Evolutionary conservation across 306 rosid genomes (phyloP).

Genomic region (Argentina anserina): DNA sequence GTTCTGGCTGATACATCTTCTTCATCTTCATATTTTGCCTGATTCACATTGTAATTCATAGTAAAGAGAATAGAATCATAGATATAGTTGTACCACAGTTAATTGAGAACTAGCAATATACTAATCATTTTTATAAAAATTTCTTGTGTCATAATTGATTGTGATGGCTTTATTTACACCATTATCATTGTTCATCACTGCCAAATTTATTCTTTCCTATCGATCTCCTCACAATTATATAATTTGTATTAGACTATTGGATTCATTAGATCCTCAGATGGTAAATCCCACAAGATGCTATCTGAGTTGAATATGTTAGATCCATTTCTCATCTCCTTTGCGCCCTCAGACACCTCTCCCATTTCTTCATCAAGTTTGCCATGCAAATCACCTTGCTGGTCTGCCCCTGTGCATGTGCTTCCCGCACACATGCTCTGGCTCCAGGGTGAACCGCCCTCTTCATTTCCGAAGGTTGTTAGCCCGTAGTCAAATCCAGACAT

Average conservation of each 20-base stretch:
- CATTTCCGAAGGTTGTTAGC: constrained; percentile 49
- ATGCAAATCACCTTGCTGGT: constrained; percentile 52
- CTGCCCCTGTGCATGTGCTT: constrained; percentile 75
- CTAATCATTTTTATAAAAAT: constrained; percentile 23
- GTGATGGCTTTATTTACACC: constrained; percentile 56
- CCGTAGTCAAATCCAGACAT: constrained; percentile 50
- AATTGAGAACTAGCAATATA: constrained; percentile 35
- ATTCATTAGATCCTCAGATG: constrained; percentile 72
- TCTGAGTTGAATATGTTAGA: constrained; percentile 71
- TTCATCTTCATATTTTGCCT: constrained; percentile 92
- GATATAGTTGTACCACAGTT: constrained; percentile 33
- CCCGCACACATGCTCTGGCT: constrained; percentile 76
- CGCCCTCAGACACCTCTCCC: constrained; percentile 51
- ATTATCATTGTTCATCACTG: constrained; percentile 39
- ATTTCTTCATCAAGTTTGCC: constrained; percentile 58
- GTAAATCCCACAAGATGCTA: constrained; percentile 83
- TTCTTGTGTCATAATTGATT: constrained; percentile 32
- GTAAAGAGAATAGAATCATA: constrained; percentile 30
- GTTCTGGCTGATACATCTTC: constrained; percentile 96
- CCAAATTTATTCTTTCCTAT: constrained; percentile 38
- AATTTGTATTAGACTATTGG: constrained; percentile 49
- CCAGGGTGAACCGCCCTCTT: constrained; percentile 75
- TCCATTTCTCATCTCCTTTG: constrained; percentile 59
- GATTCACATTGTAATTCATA: constrained; percentile 39
- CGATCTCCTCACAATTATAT: constrained; percentile 19